Base-by-base conservation (phyloP, 106 monocot species). In the Dendrobium catenatum region DNA sequence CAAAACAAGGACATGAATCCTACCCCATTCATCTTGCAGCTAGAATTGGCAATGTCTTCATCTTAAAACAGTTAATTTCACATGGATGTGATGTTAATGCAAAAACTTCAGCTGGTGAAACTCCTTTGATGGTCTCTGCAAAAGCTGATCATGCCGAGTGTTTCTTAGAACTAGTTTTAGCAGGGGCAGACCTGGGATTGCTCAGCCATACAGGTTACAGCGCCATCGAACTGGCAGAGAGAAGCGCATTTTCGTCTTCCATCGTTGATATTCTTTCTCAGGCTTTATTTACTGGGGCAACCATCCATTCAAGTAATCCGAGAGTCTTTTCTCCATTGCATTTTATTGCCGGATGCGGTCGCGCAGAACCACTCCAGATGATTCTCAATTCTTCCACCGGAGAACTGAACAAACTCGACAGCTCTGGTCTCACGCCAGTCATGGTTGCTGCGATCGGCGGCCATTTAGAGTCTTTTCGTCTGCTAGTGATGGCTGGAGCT, bases 401-500 rank as follows among this genome's bases (percentile, higher is more conserved):
- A 44, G 84, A 88, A 78, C 19, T 93, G 46, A 84, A 93, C 80
- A 77, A 79, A 77, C 66, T 73, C 7, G 88, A 93, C 81, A 72
- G 79, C 37, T 81, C 76, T 5, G 88, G 92, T 1, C 47, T 85
- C 43, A 86, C 88, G 3, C 86, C 92, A 0, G n/a, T 87, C 54
- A 93, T 93, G 90, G 83, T 83, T 42, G 86, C 92, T 44, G 83
- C 79, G 10, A 81, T 55, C 20, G 84, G 82, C 9, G 81, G 85
- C 11, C 86, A 90, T 55, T 73, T 43, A 0, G 92, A 90, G 24
- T 78, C 75, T 81, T 93, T 93, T 74, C 84, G 88, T 7, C 79
- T 88, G 24, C 74, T 93, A 51, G 83, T 93, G 41, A 86, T 90
- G 88, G 90, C 88, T 43, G 92, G 90, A 64, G 90, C 92, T 8